phyloP scores from a whole-genome alignment of 352 stramenopile species.

The Globisporangium lucens region DNA sequence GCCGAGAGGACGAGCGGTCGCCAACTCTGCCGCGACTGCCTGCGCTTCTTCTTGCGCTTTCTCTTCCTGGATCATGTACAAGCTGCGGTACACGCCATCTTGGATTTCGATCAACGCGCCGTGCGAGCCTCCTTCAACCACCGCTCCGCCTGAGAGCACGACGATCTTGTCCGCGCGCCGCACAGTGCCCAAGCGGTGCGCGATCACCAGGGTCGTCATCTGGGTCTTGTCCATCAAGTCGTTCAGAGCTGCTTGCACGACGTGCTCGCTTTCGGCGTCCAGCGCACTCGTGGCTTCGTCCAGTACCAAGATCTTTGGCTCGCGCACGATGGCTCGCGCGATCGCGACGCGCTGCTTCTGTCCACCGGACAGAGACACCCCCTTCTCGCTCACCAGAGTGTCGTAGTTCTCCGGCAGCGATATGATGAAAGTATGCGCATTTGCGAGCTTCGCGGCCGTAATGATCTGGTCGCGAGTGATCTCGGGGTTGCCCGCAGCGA shows the following conservation, averaged over 20 bases:
- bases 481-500: conserved; percentile 37
- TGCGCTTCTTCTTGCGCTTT: conserved; percentile 16
- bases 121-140: conserved; percentile 51
- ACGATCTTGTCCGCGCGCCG: conserved; percentile 60
- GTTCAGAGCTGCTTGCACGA: conserved; percentile 38
- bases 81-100: conserved; percentile 73
- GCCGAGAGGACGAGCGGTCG: no score
- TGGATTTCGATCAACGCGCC: conserved; percentile 49
- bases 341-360: conserved; percentile 36
- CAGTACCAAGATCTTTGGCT: conserved; percentile 26
- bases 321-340: conserved; percentile 24
- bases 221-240: conserved; percentile 23
- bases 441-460: conserved; percentile 19
- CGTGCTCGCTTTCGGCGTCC: conserved; percentile 28
- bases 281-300: conserved; percentile 28
- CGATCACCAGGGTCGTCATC: conserved; percentile 24
- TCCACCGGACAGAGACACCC: conserved; percentile 29
- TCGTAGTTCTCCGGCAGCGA: conserved; percentile 82
- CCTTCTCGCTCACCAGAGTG: conserved; percentile 33
- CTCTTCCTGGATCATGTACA: conserved; percentile 59
- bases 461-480: conserved; percentile 12
- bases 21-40: no score
- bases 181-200: conserved; percentile 46
- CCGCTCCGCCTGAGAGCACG: conserved; percentile 33
- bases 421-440: conserved; percentile 55